A percentile compares a stretch with the other conserved stretches of the same genome.
Evolutionary conservation across 177 flowering plant species (phyloP).

Genomic region (Vitis hybrid): DNA sequence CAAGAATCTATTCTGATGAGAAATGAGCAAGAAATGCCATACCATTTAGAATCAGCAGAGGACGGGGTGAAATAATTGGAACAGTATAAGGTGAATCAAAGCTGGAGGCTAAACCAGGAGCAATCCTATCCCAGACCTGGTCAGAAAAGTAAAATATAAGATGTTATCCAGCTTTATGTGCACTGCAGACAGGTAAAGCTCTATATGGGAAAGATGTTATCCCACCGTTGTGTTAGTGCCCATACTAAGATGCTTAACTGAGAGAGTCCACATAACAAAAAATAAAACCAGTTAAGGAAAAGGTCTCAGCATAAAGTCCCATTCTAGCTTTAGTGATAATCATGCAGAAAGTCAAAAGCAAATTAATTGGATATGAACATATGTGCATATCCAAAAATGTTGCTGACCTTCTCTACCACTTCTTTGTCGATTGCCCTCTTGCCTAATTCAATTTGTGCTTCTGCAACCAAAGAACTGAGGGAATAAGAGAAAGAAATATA

Average conservation of each 20-base stretch:
- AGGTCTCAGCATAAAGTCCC: too few relatives aligned
- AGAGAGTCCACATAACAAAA: too few relatives aligned
- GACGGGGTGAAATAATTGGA: slow-evolving; percentile 86
- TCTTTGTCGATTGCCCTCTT: slow-evolving; percentile 73
- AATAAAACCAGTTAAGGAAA: too few relatives aligned
- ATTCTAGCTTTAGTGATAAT: too few relatives aligned
- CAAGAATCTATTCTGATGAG: background rate
- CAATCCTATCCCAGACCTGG: slow-evolving; percentile 92
- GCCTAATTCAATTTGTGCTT: slow-evolving; percentile 63
- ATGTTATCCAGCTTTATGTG: background rate
- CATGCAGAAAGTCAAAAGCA: background rate
- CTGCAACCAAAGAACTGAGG: slow-evolving; percentile 43
- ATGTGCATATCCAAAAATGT: slow-evolving; percentile 1
- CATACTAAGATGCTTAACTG: too few relatives aligned
- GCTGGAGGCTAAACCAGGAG: slow-evolving; percentile 76
- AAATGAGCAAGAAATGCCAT: slow-evolving; percentile 5
- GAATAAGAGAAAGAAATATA: background rate
- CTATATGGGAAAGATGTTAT: background rate
- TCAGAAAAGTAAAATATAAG: slow-evolving; percentile 7
- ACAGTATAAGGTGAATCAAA: slow-evolving; percentile 83
- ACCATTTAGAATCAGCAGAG: slow-evolving; percentile 88
- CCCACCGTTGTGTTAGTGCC: background rate
- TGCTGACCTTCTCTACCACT: slow-evolving; percentile 86
- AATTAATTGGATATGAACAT: background rate
- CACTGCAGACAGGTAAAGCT: background rate